A percentile compares a stretch with the other conserved stretches of the same genome.
Evolutionary conservation across 257 asterid species (phyloP).

Genomic region (Leptodermis oblonga): DNA sequence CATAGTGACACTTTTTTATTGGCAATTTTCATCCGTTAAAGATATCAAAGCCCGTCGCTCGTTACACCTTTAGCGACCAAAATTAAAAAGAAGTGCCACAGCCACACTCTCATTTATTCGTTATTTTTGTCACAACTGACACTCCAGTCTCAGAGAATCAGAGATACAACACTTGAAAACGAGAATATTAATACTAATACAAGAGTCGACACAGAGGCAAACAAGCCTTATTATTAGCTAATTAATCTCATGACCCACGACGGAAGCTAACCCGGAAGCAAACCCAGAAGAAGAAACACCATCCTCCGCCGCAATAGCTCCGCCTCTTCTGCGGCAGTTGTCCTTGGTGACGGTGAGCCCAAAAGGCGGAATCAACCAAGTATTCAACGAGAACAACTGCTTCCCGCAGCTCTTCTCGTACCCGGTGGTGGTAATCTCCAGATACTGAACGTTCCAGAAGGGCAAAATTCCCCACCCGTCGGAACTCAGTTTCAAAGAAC

Average conservation of each 20-base stretch:
- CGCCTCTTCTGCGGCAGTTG: conserved; percentile 33
- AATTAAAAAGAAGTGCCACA: too few relatives aligned
- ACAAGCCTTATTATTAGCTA: too few relatives aligned
- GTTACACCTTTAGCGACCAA: too few relatives aligned
- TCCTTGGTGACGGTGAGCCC: conserved; percentile 42
- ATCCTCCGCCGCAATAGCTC: neutral
- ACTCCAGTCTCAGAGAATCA: too few relatives aligned
- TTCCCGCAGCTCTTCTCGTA: conserved; percentile 38
- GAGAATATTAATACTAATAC: too few relatives aligned
- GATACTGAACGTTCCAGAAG: conserved; percentile 63
- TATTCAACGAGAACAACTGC: conserved; percentile 47
- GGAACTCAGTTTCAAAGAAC: conserved; percentile 56
- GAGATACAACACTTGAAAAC: too few relatives aligned
- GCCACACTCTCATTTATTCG: too few relatives aligned
- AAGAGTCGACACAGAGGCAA: too few relatives aligned
- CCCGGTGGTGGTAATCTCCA: conserved; percentile 55
- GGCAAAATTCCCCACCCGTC: conserved; percentile 58
- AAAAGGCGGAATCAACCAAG: conserved; percentile 54
- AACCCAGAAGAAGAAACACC: neutral
- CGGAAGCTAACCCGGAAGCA: neutral
- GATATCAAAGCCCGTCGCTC: too few relatives aligned
- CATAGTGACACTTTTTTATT: too few relatives aligned
- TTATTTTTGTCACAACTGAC: too few relatives aligned
- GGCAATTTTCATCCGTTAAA: too few relatives aligned
- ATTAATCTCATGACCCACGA: neutral